Evolutionary conservation across 140 eudicot genomes (phyloP).

Genomic region (Anethum foeniculum): DNA sequence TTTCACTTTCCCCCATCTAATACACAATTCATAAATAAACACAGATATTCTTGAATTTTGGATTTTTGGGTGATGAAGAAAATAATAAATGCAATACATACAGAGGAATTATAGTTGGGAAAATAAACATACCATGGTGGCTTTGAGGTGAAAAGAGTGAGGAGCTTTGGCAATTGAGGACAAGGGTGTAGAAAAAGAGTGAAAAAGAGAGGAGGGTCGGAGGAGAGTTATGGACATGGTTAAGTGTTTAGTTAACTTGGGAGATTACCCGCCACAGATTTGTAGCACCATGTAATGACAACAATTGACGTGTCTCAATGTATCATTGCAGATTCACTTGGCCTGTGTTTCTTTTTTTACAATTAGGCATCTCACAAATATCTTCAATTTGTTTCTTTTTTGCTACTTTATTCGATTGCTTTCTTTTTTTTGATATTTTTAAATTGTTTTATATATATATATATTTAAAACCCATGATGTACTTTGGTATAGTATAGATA

Average conservation of each 20-base stretch:
- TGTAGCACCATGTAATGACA: neutral
- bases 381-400: no score
- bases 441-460: no score
- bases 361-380: no score
- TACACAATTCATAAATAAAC: neutral
- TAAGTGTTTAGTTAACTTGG: neutral
- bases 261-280: conserved; percentile 22
- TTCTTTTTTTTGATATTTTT: no score
- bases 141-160: conserved; percentile 30
- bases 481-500: no score
- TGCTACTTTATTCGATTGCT: no score
- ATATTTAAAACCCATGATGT: no score
- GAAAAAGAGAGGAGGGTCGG: conserved; percentile 30
- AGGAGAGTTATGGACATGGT: conserved; percentile 24
- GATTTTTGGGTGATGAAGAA: neutral
- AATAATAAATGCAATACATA: neutral
- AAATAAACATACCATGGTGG: conserved; percentile 30
- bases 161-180: conserved; percentile 16
- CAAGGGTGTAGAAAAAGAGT: conserved; percentile 17
- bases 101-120: neutral
- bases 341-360: neutral
- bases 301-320: neutral
- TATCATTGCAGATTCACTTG: neutral
- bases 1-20: conserved; percentile 55
- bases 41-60: neutral